These are phyloP conservation scores for Chaetomiaceae sp. DNA, from an alignment of 2,329 filamentous ascomycete species.

Conservation along the genomic window DNA sequence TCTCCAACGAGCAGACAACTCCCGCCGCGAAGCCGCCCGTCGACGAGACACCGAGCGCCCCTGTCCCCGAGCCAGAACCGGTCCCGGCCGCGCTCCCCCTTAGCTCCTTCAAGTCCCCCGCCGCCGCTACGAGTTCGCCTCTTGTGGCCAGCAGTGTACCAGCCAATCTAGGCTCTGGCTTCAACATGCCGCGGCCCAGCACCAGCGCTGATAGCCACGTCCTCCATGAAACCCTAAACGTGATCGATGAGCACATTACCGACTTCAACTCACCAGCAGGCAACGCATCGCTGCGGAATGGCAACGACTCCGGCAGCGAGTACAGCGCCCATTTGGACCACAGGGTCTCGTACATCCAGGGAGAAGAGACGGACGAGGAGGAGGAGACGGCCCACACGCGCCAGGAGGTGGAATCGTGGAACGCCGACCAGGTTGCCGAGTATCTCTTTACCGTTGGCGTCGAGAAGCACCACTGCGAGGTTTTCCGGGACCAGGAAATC, in stretches of 20 bases:
- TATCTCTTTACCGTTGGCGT: slow-evolving; percentile 82
- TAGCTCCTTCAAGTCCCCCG: slow-evolving; percentile 37
- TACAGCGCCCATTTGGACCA: slow-evolving; percentile 77
- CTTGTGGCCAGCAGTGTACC: slow-evolving; percentile 29
- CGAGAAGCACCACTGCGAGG: slow-evolving; percentile 84
- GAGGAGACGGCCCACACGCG: slow-evolving; percentile 65
- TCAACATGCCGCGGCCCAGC: slow-evolving; percentile 37
- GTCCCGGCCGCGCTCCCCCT: slow-evolving; percentile 39
- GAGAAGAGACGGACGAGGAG: slow-evolving; percentile 93
- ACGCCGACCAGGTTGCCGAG: slow-evolving; percentile 76
- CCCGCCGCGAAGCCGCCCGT: slow-evolving; percentile 11
- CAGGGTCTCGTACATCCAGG: slow-evolving; percentile 85
- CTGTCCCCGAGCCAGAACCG: slow-evolving; percentile 25
- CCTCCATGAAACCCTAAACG: slow-evolving; percentile 29
- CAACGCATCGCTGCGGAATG: slow-evolving; percentile 48
- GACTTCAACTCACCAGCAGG: slow-evolving; percentile 44
- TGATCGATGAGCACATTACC: slow-evolving; percentile 27
- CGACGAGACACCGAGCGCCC: slow-evolving; percentile 14
- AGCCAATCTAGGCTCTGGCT: slow-evolving; percentile 22
- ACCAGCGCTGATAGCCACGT: slow-evolving; percentile 46
- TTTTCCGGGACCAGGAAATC: slow-evolving; percentile 95
- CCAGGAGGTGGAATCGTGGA: slow-evolving; percentile 75
- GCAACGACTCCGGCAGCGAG: slow-evolving; percentile 80
- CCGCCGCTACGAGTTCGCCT: slow-evolving; percentile 29
- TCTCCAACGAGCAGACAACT: slow-evolving; percentile 21